Conservation (phyloP, 768 basidiomycete genomes). For the Udeniomyces megalosporus region DNA sequence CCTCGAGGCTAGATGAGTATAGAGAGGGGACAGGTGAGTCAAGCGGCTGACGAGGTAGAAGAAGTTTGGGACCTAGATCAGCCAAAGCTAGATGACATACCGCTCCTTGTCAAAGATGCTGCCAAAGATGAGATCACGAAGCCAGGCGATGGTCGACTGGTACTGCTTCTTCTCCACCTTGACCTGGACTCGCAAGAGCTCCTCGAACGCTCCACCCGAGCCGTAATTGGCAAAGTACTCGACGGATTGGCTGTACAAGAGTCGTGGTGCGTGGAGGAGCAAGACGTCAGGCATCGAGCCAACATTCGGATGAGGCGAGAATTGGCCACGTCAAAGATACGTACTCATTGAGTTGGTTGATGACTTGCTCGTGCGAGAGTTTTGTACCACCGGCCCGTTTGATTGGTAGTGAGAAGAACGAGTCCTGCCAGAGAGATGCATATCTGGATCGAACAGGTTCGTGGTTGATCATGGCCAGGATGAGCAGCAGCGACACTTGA, state of each 20-base stretch:
- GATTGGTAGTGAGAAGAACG: constrained; percentile 82
- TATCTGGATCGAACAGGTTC: constrained; percentile 36
- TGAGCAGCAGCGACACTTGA: neutral
- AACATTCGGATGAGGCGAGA: neutral
- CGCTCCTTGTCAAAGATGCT: constrained; percentile 40
- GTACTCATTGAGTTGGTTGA: constrained; percentile 74
- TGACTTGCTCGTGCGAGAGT: constrained; percentile 72
- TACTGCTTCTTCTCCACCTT: constrained; percentile 73
- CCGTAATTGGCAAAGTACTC: constrained; percentile 63
- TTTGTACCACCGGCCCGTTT: constrained; percentile 46
- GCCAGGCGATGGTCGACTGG: constrained; percentile 66
- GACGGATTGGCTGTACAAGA: constrained; percentile 43
- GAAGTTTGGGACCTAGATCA: neutral
- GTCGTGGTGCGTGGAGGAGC: too few species aligned
- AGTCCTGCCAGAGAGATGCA: constrained; percentile 55
- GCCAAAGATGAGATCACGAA: constrained; percentile 61
- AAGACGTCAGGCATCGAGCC: neutral
- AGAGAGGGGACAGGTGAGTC: neutral
- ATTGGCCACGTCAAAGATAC: neutral
- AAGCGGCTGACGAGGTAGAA: neutral
- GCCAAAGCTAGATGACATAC: constrained; percentile 18
- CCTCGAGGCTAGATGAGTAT: constrained; percentile 44
- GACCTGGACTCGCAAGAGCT: constrained; percentile 56
- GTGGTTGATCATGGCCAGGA: neutral
- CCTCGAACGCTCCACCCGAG: constrained; percentile 45